These are phyloP conservation scores for Lagerstroemia speciosa DNA, from an alignment of 345 rosid species.

Conservation along the genomic window DNA sequence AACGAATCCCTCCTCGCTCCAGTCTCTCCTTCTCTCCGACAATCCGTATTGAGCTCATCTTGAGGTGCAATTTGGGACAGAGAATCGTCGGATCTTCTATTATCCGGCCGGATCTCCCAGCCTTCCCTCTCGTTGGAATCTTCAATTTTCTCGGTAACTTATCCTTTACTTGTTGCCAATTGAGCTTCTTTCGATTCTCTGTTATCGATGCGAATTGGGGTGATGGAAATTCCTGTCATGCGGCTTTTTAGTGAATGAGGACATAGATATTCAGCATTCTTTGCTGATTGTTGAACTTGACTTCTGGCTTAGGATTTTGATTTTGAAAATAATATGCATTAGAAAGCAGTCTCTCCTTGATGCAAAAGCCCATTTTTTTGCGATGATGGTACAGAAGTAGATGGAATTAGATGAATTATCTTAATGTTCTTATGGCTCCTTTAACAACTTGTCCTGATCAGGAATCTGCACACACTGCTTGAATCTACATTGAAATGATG, in stretches of 20 bases:
- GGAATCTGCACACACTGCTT: not conserved
- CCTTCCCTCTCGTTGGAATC: not conserved
- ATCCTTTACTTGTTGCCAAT: not conserved
- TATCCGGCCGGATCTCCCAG: not conserved
- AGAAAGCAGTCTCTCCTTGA: too few relatives aligned
- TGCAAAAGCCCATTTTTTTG: too few relatives aligned
- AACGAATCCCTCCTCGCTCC: not conserved
- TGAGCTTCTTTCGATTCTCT: slow-evolving; percentile 1
- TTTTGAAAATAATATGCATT: not conserved
- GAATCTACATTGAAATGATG: not conserved
- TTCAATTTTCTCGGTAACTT: not conserved
- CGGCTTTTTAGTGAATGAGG: not conserved
- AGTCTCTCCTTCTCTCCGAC: not conserved
- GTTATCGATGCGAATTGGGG: not conserved
- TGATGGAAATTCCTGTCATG: not conserved
- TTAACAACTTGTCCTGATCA: not conserved
- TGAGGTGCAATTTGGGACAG: not conserved
- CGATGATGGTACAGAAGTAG: not conserved
- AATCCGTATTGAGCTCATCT: not conserved
- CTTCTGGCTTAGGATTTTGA: not conserved
- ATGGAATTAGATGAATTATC: not conserved
- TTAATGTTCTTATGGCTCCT: not conserved
- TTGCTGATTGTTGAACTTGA: not conserved
- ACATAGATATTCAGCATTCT: not conserved
- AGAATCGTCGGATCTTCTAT: not conserved